Percentiles rank a stretch among this genome's conserved stretches.
Conservation (phyloP, 495 filamentous ascomycete species). For the Darksidea phi region DNA sequence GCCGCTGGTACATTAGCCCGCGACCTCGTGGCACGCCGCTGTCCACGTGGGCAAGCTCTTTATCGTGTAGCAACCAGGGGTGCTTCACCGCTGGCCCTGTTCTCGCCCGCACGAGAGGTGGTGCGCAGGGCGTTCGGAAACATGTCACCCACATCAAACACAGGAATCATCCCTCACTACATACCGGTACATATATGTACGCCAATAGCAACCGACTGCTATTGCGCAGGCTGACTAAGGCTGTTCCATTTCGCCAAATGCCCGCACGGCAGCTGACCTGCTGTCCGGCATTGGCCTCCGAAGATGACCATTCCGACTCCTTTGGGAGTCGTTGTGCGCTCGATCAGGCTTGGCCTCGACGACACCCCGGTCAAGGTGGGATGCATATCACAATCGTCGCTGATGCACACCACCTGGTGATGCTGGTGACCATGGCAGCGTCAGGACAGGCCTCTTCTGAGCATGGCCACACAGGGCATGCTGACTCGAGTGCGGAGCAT, state of each 20-base stretch:
- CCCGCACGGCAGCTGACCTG: background rate
- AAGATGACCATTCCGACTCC: slow-evolving; percentile 8
- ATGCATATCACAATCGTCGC: background rate
- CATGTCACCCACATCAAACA: no score
- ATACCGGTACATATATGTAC: no score
- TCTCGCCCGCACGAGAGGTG: no score
- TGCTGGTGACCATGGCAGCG: background rate
- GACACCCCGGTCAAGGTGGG: background rate
- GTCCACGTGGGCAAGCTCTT: slow-evolving; percentile 14
- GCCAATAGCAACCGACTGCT: background rate
- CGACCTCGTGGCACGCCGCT: background rate
- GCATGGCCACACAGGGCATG: background rate
- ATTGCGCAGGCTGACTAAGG: background rate
- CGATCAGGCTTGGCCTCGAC: background rate
- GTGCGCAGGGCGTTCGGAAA: no score
- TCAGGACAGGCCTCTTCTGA: background rate
- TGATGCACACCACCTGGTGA: slow-evolving; percentile 21
- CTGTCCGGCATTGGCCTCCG: slow-evolving; percentile 1
- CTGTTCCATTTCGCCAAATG: background rate
- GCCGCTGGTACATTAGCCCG: background rate
- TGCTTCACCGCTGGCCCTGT: background rate
- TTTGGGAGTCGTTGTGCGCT: slow-evolving; percentile 3
- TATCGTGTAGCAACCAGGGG: background rate
- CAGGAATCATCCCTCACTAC: no score
- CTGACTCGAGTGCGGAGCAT: slow-evolving; percentile 9